Evolutionary conservation across 2,329 filamentous ascomycete genomes (phyloP).

Genomic region (Neonectria faginata): DNA sequence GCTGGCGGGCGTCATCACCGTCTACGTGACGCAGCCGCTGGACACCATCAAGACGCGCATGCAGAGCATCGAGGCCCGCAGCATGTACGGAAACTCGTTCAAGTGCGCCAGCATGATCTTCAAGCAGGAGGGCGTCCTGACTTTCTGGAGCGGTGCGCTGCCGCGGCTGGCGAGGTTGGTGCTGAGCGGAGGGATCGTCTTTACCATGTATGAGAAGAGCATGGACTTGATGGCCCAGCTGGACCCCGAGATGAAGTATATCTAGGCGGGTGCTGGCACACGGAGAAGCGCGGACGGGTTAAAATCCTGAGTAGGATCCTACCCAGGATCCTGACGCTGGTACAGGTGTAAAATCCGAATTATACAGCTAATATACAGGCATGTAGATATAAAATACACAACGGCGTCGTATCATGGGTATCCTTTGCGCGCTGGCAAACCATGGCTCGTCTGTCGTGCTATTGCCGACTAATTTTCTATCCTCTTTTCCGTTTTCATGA

Average conservation of each 20-base stretch:
- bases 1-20: constrained; percentile 89
- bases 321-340: constrained; percentile 8
- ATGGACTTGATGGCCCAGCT: constrained; percentile 86
- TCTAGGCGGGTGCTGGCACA: constrained; percentile 60
- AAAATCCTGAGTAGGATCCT: constrained; percentile 13
- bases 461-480: neutral
- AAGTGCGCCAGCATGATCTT: constrained; percentile 86
- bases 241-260: constrained; percentile 86
- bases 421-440: constrained; percentile 32
- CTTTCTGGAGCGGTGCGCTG: constrained; percentile 93
- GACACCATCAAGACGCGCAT: constrained; percentile 98
- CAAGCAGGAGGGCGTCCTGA: constrained; percentile 87
- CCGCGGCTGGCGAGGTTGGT: constrained; percentile 87
- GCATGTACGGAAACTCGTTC: constrained; percentile 87
- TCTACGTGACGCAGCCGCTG: constrained; percentile 79
- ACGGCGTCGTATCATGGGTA: constrained; percentile 36
- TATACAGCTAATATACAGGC: constrained; percentile 45
- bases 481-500: neutral
- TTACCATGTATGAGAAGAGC: constrained; percentile 98
- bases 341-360: constrained; percentile 33
- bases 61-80: constrained; percentile 91
- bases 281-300: constrained; percentile 22
- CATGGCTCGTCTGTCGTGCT: constrained; percentile 20
- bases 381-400: constrained; percentile 38
- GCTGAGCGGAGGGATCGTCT: constrained; percentile 95